Evolutionary conservation across 768 basidiomycete species (phyloP).

Genomic region (Trametes sanguinea): DNA sequence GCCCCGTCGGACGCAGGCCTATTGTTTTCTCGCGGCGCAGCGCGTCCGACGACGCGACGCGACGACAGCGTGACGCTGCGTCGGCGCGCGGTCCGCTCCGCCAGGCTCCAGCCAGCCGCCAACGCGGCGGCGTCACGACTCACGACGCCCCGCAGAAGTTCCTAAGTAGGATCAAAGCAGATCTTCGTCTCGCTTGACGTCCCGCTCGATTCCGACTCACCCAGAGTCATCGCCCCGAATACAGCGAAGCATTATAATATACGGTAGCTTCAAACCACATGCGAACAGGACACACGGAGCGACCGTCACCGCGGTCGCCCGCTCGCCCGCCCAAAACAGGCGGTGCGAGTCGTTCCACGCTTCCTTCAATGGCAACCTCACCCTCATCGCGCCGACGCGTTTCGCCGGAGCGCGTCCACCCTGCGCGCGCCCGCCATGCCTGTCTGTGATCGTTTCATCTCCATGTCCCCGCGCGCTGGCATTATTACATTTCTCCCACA

Average conservation of each 20-base stretch:
- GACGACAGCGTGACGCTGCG: neutral
- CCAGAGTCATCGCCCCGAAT: neutral
- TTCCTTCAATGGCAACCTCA: neutral
- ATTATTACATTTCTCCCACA: conserved; percentile 13
- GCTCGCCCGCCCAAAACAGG: neutral
- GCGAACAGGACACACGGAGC: neutral
- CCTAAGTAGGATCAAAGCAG: neutral
- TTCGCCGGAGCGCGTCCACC: neutral
- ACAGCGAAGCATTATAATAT: neutral
- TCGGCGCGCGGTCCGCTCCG: neutral
- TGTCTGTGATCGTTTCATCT: conserved; percentile 11
- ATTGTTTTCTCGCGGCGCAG: conserved; percentile 4
- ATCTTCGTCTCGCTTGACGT: neutral
- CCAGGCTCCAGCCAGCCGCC: neutral
- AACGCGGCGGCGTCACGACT: no score
- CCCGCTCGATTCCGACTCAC: neutral
- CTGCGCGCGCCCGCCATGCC: neutral
- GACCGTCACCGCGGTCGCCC: no score
- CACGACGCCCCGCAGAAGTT: no score
- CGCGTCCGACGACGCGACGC: neutral
- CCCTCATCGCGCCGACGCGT: neutral
- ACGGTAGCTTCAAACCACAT: neutral
- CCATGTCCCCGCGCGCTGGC: neutral
- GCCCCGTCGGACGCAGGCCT: neutral
- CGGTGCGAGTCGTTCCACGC: neutral